Conservation (phyloP, 192 early-diverging fungal genomes). For the Thamnidium elegans region DNA sequence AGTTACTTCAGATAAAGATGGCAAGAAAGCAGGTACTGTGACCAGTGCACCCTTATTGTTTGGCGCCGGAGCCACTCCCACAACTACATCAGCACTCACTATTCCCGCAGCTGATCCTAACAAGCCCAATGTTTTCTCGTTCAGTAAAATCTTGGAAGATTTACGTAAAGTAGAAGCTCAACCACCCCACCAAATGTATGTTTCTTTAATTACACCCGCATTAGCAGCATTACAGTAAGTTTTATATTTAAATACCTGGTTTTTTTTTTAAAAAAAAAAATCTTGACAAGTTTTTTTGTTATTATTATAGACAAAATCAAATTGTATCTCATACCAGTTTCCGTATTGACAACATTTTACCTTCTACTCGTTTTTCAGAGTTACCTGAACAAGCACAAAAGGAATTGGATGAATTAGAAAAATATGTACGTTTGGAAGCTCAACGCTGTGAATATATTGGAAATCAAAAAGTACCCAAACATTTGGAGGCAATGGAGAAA, state of each 20-base stretch:
- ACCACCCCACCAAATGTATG: constrained; percentile 5
- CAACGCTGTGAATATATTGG: constrained; percentile 30
- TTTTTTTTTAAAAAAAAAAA: background rate
- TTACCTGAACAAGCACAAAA: constrained; percentile 28
- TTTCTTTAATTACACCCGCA: background rate
- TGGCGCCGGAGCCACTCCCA: background rate
- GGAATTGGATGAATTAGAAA: constrained; percentile 31
- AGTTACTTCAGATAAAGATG: background rate
- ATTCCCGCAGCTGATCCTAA: background rate
- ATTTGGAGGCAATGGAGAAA: constrained; percentile 16
- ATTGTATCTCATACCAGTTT: constrained; percentile 22
- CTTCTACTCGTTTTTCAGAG: constrained; percentile 24
- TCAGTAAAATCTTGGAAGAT: constrained; percentile 11
- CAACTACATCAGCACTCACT: background rate
- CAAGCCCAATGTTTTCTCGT: constrained; percentile 13
- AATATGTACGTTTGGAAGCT: constrained; percentile 24
- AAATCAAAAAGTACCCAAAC: constrained; percentile 21
- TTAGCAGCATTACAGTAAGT: background rate
- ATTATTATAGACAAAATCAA: constrained; percentile 20
- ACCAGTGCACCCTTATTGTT: background rate
- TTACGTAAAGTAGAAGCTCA: background rate
- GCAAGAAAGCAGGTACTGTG: background rate
- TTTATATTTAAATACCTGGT: background rate
- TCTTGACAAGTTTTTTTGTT: background rate
- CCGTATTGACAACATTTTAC: constrained; percentile 27